Evolutionary conservation across 768 basidiomycete genomes (phyloP), one percentile per base, ranked within the genome.

Genomic region (Pleurotus salmoneostramineus): DNA sequence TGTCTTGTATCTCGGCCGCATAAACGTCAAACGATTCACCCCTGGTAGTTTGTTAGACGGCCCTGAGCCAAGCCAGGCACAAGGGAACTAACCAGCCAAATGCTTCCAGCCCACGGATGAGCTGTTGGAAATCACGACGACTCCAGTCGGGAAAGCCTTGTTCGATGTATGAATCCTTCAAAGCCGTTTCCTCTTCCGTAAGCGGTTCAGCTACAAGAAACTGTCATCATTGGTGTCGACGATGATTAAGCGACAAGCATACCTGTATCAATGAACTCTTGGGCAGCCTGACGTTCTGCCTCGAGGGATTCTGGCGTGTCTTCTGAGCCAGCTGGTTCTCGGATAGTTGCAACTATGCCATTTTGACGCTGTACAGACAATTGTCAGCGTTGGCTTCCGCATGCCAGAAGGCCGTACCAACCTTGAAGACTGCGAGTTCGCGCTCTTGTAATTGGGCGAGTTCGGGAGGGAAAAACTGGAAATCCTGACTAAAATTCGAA

Each of bases 61-160:
- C 36, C 44, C 44, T 45, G 44, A 17, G 17, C 6, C 17, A 6
- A 45, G 44, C 6, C n/a, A n/a, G 44, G 11, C 6, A 14, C 44
- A n/a, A 6, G 44, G 17, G 6, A 7, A 73, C 84, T 11, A 59
- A 91, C 89, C 93, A 91, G 59, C 95, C 95, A 66, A 93, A 85
- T 10, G 74, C 76, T 68, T 89, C 91, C n/a, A 86, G 71, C 1
- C 57, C 57, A 14, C 48, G 49, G 6, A 95, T 79, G 66, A 98
- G 91, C 65, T 90, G 91, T 65, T 95, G 94, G 77, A 95, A 98
- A 68, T 98, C 95, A 37, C 93, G 84, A 63, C 92, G 83, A 68
- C 87, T 91, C 96, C 96, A 98, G 62, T 89, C 85, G 34, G 85
- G 83, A 75, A 98, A 98, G 12, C 95, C 95, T 56, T 88, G 76